Evolutionary conservation across 1,284 basidiomycete species (phyloP), one percentile per base, ranked within the genome.

Genomic region (Leucoagaricus sp.): DNA sequence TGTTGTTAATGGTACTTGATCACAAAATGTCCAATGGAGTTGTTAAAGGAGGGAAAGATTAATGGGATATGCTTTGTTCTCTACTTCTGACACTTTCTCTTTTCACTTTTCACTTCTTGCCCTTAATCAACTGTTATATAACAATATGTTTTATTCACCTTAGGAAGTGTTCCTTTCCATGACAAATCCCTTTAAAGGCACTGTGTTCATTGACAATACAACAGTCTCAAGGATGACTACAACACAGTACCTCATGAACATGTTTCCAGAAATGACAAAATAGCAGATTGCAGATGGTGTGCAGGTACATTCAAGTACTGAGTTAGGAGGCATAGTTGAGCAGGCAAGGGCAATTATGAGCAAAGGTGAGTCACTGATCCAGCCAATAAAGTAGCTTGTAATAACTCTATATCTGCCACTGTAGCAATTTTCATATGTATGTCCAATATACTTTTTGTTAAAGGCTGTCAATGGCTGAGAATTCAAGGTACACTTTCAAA

Each of bases 1-100:
- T 2, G 76, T 79, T 15, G 70, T 80, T 2, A 80, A 83, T 59
- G 79, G 73, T 0, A 62, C 62, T 72, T 82, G 53, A 81, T 81
- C 44, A 67, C 70, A 3, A 72, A 79, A 55, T 64, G 74, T 2
- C 76, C 79, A 0, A 74, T 70, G 0, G 55, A 72, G 41, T 67
- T 77, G 0, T 63, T 82, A 0, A 56, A 58, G 3, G 55, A 69
- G 46, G 63, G 69, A 12, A 69, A 65, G 45, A 62, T 76, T 9
- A 80, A 80, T 36, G 77, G 75, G 10, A 78, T 79, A 60, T 10
- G 71, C 61, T 7, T 62, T 2, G 19, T 29, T 47, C 13, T 6
- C 21, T 36, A 9, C 13, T 9, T 5, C 17, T 12, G 2, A 23
- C n/a, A 6, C 25, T 13, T 12, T 13, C 4, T 9, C 4, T 12